A percentile compares a stretch with the other conserved stretches of the same genome.
phyloP scores from a whole-genome alignment of 352 stramenopile species.

The Globisporangium cylindrosporum region DNA sequence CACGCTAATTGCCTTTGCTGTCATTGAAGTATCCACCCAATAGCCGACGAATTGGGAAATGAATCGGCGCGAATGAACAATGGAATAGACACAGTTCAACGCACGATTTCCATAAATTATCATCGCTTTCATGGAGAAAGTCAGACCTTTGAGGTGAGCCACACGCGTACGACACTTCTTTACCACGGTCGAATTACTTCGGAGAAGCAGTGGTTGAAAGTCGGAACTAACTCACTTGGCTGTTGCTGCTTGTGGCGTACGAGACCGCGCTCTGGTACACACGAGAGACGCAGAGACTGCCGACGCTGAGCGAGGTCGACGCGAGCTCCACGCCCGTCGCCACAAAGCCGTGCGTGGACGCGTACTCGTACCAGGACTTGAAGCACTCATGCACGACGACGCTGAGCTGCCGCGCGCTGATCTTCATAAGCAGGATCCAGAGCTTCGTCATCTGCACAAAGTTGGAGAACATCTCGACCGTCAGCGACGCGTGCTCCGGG shows the following conservation, averaged over 20 bases:
- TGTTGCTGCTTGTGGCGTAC: constrained; percentile 22
- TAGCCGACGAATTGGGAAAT: not conserved
- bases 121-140: not conserved
- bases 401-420: constrained; percentile 63
- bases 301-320: constrained; percentile 62
- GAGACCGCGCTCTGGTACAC: constrained; percentile 49
- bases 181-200: not conserved
- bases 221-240: not conserved
- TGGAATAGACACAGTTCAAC: too few species aligned
- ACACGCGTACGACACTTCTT: not conserved
- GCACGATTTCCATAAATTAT: not conserved
- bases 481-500: constrained; percentile 64
- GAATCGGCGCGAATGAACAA: too few species aligned
- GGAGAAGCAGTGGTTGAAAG: not conserved
- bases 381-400: constrained; percentile 67
- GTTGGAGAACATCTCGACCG: constrained; percentile 63
- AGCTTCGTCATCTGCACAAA: constrained; percentile 84
- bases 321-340: constrained; percentile 65
- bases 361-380: constrained; percentile 72
- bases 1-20: not conserved
- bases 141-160: not conserved
- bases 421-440: constrained; percentile 76
- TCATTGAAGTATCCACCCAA: not conserved
- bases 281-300: constrained; percentile 57
- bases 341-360: constrained; percentile 56